phyloP scores from a whole-genome alignment of 352 stramenopile species.

The Phytophthora pisi region DNA sequence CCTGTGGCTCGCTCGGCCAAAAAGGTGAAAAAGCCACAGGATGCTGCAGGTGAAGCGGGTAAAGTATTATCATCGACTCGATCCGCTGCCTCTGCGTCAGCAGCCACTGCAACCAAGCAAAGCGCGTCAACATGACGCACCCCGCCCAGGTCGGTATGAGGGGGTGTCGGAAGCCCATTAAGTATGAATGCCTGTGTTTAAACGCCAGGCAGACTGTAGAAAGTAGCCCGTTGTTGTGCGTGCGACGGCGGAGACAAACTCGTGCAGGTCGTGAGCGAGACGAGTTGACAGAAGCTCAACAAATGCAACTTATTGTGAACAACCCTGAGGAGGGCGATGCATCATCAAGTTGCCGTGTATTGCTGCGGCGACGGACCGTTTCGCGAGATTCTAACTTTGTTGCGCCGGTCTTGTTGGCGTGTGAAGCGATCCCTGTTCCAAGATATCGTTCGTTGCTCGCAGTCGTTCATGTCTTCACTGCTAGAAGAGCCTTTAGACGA shows the following conservation, averaged over 20 bases:
- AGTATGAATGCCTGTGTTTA: slow-evolving; percentile 16
- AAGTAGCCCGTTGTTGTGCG: slow-evolving; percentile 21
- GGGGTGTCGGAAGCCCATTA: slow-evolving; percentile 2
- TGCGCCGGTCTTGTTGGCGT: neutral
- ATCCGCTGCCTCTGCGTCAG: slow-evolving; percentile 3
- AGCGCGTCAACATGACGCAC: slow-evolving; percentile 26
- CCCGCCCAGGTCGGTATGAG: slow-evolving; percentile 1
- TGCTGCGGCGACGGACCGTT: slow-evolving; percentile 15
- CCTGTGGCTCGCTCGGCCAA: slow-evolving; percentile 36
- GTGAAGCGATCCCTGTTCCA: neutral
- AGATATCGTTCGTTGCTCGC: slow-evolving; percentile 10
- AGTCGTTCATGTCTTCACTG: slow-evolving; percentile 22
- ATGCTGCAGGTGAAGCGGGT: slow-evolving; percentile 1
- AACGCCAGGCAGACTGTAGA: slow-evolving; percentile 32
- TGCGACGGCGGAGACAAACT: slow-evolving; percentile 8
- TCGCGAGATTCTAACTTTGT: slow-evolving; percentile 19
- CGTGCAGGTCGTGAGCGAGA: slow-evolving; percentile 13
- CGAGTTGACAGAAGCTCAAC: slow-evolving; percentile 27
- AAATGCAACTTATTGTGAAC: slow-evolving; percentile 45
- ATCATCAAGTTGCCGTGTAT: neutral
- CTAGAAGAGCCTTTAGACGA: slow-evolving; percentile 3
- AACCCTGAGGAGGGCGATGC: slow-evolving; percentile 2
- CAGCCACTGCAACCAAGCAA: slow-evolving; percentile 2
- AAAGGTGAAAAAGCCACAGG: slow-evolving; percentile 49
- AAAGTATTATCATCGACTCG: slow-evolving; percentile 14